phyloP scores from a whole-genome alignment of 192 early-diverging fungal genomes.

The Backusella parvicylindrica region DNA sequence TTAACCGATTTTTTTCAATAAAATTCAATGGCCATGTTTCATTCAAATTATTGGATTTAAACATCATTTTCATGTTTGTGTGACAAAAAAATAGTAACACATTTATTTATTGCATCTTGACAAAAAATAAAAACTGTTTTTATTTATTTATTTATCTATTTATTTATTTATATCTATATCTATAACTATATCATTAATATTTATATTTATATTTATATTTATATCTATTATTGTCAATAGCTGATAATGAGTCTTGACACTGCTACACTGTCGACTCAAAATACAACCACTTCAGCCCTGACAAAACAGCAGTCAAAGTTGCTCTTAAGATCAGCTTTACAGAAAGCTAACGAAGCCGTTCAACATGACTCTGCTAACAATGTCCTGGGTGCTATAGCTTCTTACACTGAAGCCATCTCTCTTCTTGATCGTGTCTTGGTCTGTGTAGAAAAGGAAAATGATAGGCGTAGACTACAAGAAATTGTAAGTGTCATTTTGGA shows the following conservation, averaged over 20 bases:
- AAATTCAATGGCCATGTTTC: neutral
- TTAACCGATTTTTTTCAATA: neutral
- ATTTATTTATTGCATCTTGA: neutral
- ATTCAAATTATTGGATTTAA: neutral
- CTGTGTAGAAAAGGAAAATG: slow-evolving; percentile 17
- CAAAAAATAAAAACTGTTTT: neutral
- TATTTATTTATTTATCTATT: neutral
- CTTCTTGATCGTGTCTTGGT: slow-evolving; percentile 23
- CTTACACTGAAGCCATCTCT: slow-evolving; percentile 31
- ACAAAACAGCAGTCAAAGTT: slow-evolving; percentile 24
- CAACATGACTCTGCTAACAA: slow-evolving; percentile 28
- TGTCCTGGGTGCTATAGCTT: slow-evolving; percentile 24
- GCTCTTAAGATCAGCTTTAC: slow-evolving; percentile 25
- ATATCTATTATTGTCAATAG: neutral
- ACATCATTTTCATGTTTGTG: neutral
- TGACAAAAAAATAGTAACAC: neutral
- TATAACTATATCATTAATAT: too few relatives aligned
- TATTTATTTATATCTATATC: neutral
- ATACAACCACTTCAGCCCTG: neutral
- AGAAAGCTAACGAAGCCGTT: slow-evolving; percentile 30
- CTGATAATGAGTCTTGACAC: slow-evolving; percentile 2
- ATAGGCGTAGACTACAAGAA: slow-evolving; percentile 23
- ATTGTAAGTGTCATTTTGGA: slow-evolving; percentile 19
- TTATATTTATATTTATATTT: neutral
- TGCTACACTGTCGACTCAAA: neutral